Evolutionary conservation across 768 basidiomycete genomes (phyloP).

Genomic region (Coprinopsis strossmayeri): DNA sequence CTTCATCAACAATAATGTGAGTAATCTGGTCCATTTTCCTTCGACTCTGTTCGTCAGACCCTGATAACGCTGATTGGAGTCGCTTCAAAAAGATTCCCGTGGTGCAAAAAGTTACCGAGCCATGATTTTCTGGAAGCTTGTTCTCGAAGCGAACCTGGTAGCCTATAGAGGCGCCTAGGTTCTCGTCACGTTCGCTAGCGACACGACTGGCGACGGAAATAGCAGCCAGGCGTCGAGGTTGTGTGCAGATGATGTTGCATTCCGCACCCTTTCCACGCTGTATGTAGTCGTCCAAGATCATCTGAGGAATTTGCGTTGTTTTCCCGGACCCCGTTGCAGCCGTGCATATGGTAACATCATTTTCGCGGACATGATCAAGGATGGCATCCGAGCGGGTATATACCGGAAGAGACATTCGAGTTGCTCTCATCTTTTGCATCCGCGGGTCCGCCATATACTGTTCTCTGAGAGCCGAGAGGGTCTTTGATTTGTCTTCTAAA

Average conservation of each 20-base stretch:
- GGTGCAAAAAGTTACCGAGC: slow-evolving; percentile 88
- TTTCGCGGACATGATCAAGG: slow-evolving; percentile 57
- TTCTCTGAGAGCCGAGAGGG: slow-evolving; percentile 46
- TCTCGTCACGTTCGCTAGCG: slow-evolving; percentile 79
- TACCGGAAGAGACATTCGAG: slow-evolving; percentile 69
- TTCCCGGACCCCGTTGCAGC: slow-evolving; percentile 91
- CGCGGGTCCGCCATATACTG: slow-evolving; percentile 55
- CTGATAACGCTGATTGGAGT: slow-evolving; percentile 68
- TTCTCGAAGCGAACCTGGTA: slow-evolving; percentile 92
- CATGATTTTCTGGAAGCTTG: slow-evolving; percentile 71
- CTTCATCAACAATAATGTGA: slow-evolving; percentile 92
- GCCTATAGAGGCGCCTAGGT: slow-evolving; percentile 66
- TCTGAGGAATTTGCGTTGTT: slow-evolving; percentile 91
- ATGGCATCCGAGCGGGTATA: slow-evolving; percentile 61
- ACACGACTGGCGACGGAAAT: slow-evolving; percentile 90
- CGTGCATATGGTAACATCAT: slow-evolving; percentile 87
- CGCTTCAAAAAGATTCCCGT: slow-evolving; percentile 85
- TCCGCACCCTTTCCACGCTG: slow-evolving; percentile 68
- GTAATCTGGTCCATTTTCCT: slow-evolving; percentile 68
- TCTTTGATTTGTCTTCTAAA: slow-evolving; percentile 47
- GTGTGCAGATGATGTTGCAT: slow-evolving; percentile 91
- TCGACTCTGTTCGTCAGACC: slow-evolving; percentile 25
- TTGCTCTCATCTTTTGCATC: slow-evolving; percentile 59
- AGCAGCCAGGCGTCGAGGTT: slow-evolving; percentile 87
- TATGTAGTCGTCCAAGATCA: slow-evolving; percentile 83